phyloP scores from a whole-genome alignment of 2,329 filamentous ascomycete genomes.

The Penicillium polonicum region DNA sequence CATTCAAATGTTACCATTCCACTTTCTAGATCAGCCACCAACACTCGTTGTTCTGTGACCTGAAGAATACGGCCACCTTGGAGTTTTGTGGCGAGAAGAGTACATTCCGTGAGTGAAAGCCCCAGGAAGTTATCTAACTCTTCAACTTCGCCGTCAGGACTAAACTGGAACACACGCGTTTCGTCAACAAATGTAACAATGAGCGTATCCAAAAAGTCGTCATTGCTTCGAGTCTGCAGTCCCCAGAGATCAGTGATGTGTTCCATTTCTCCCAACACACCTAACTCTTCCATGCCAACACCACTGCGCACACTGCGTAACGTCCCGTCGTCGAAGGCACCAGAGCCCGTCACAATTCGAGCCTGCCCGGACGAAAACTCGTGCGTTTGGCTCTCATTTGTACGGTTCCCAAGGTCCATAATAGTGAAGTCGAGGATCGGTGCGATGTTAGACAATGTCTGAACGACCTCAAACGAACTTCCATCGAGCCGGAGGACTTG shows the following conservation, averaged over 20 bases:
- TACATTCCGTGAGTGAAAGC: slow-evolving; percentile 66
- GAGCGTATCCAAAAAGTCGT: slow-evolving; percentile 61
- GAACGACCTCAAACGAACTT: slow-evolving; percentile 65
- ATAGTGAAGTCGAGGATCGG: slow-evolving; percentile 91
- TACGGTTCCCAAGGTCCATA: slow-evolving; percentile 90
- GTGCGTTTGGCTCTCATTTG: slow-evolving; percentile 74
- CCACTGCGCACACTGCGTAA: slow-evolving; percentile 89
- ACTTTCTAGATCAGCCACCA: slow-evolving; percentile 59
- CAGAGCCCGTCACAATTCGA: slow-evolving; percentile 87
- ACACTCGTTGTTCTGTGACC: slow-evolving; percentile 65
- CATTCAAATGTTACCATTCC: slow-evolving; percentile 49
- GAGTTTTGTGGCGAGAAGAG: slow-evolving; percentile 68
- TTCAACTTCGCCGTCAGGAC: slow-evolving; percentile 72
- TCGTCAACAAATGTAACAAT: slow-evolving; percentile 79
- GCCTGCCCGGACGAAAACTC: slow-evolving; percentile 95
- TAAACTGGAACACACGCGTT: slow-evolving; percentile 79
- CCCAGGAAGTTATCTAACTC: slow-evolving; percentile 77
- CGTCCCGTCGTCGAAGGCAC: slow-evolving; percentile 83
- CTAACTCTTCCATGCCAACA: slow-evolving; percentile 85
- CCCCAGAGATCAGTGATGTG: slow-evolving; percentile 72
- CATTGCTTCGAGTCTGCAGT: slow-evolving; percentile 54
- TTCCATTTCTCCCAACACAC: slow-evolving; percentile 75
- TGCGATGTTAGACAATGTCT: slow-evolving; percentile 79
- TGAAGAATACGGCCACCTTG: slow-evolving; percentile 67
- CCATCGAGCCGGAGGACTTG: slow-evolving; percentile 69